phyloP scores from a whole-genome alignment of 768 basidiomycete genomes.

The Coprinopsis strossmayeri region DNA sequence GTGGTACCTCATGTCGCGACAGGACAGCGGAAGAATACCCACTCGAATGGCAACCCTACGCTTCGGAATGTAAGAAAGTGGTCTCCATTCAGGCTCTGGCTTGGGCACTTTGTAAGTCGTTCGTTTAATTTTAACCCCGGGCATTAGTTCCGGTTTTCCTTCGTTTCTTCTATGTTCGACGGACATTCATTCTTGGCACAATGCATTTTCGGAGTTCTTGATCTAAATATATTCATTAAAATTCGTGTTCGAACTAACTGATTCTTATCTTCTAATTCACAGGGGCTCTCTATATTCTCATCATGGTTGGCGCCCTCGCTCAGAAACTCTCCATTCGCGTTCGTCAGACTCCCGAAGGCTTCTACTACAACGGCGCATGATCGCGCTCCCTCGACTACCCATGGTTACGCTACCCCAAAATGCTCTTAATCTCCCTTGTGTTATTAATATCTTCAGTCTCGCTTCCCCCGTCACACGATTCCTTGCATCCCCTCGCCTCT shows the following conservation, averaged over 20 bases:
- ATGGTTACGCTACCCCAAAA: no score
- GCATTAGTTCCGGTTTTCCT: not conserved
- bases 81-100: constrained; percentile 23
- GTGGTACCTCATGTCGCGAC: constrained; percentile 16
- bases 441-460: no score
- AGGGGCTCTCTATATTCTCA: constrained; percentile 22
- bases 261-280: not conserved
- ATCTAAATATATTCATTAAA: no score
- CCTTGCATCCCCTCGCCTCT: no score
- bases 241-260: no score
- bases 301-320: constrained; percentile 21
- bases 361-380: constrained; percentile 12
- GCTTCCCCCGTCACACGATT: no score
- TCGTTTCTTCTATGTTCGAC: not conserved
- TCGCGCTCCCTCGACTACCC: no score
- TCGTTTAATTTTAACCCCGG: not conserved
- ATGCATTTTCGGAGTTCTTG: not conserved
- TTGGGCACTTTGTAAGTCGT: constrained; percentile 24
- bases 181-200: no score
- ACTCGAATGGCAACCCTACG: constrained; percentile 19
- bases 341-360: constrained; percentile 20
- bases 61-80: constrained; percentile 18
- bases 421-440: no score
- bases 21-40: constrained; percentile 16
- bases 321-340: constrained; percentile 20